Evolutionary conservation across 1,139 yeast species (phyloP).

Genomic region (Pneumocystis sp.): DNA sequence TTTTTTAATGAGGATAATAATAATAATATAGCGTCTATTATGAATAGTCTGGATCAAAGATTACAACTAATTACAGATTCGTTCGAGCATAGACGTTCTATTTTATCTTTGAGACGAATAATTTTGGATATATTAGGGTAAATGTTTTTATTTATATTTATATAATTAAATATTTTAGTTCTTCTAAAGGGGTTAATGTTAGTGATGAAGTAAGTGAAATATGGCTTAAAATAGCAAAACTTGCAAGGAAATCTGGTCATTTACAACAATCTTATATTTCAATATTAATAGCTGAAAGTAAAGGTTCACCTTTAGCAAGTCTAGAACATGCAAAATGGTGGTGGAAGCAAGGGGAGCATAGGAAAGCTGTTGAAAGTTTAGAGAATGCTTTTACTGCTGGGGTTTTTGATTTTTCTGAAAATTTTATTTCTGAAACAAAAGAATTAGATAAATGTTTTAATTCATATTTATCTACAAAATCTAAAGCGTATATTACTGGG

Average conservation of each 20-base stretch:
- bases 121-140: constrained; percentile 10
- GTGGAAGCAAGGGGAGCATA: constrained; percentile 84
- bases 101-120: constrained; percentile 24
- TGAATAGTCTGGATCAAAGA: constrained; percentile 21
- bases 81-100: constrained; percentile 24
- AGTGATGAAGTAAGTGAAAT: constrained; percentile 31
- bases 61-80: constrained; percentile 24
- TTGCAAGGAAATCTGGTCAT: constrained; percentile 56
- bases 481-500: constrained; percentile 1
- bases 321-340: constrained; percentile 70
- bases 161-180: constrained; percentile 4
- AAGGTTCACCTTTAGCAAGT: constrained; percentile 38
- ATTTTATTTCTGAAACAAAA: constrained; percentile 3
- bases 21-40: constrained; percentile 20
- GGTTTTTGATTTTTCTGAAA: constrained; percentile 10
- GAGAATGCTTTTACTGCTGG: constrained; percentile 28
- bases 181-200: neutral
- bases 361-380: constrained; percentile 66
- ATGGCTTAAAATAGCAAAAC: constrained; percentile 45
- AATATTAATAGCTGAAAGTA: constrained; percentile 51
- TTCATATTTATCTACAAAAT: neutral
- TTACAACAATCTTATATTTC: constrained; percentile 61
- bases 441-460: neutral
- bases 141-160: neutral
- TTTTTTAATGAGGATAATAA: constrained; percentile 18